Conservation (phyloP, 495 filamentous ascomycete genomes). For the Parmelia sp. region DNA sequence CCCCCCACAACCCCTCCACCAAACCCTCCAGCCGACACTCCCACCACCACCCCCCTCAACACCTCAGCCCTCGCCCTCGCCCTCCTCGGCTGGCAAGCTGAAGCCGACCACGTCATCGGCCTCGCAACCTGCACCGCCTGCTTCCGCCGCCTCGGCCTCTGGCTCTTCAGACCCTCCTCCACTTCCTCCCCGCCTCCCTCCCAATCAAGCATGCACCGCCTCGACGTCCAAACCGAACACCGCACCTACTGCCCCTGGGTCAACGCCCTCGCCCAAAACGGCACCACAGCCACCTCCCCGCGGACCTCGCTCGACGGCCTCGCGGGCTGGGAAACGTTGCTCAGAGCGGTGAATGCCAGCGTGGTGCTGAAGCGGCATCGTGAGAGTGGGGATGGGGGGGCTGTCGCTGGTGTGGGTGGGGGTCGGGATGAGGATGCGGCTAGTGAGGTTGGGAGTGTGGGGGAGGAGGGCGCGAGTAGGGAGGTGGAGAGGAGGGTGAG, state of each 20-base stretch:
- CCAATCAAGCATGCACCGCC: constrained; percentile 52
- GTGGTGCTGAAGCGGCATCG: constrained; percentile 10
- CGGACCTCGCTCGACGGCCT: constrained; percentile 28
- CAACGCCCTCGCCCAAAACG: constrained; percentile 53
- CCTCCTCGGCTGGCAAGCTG: constrained; percentile 78
- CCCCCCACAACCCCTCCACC: neutral
- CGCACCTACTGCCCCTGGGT: constrained; percentile 81
- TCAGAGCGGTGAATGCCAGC: constrained; percentile 33
- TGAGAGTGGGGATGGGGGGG: constrained; percentile 23
- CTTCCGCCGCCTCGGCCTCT: constrained; percentile 82
- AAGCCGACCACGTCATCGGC: constrained; percentile 54
- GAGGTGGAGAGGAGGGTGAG: constrained; percentile 25
- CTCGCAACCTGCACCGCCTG: constrained; percentile 76
- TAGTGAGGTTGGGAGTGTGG: constrained; percentile 15
- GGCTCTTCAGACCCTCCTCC: constrained; percentile 73
- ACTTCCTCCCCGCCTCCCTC: constrained; percentile 39
- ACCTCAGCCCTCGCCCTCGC: constrained; percentile 66
- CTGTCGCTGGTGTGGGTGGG: neutral
- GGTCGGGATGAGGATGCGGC: neutral
- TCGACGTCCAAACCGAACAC: constrained; percentile 65
- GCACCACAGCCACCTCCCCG: constrained; percentile 24
- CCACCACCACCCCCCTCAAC: constrained; percentile 26
- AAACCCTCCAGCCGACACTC: constrained; percentile 28
- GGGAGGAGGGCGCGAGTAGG: constrained; percentile 16
- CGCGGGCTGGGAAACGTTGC: constrained; percentile 43